Conservation (phyloP, 2,329 filamentous ascomycete genomes). For the Stemphylium lycopersici region DNA sequence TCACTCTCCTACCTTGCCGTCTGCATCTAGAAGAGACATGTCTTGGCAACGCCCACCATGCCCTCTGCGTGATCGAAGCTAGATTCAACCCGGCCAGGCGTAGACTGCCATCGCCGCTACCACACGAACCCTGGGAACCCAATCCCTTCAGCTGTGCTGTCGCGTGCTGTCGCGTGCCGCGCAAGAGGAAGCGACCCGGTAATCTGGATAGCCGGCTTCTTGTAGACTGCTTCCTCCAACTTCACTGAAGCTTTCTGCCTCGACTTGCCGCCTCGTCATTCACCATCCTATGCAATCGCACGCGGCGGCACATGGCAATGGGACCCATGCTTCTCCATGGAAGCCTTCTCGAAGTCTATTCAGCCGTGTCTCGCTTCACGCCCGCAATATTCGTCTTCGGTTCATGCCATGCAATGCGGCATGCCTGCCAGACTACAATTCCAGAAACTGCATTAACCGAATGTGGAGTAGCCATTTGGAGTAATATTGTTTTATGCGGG, state of each 20-base stretch:
- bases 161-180: constrained; percentile 28
- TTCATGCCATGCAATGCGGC: constrained; percentile 25
- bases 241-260: constrained; percentile 1
- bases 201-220: constrained; percentile 11
- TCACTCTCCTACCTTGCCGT: constrained; percentile 6
- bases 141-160: constrained; percentile 13
- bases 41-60: constrained; percentile 14
- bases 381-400: constrained; percentile 23
- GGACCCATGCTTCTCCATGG: not conserved
- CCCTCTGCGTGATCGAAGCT: not conserved
- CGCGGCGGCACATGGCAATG: constrained; percentile 1
- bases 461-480: constrained; percentile 24
- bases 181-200: constrained; percentile 20
- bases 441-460: constrained; percentile 10
- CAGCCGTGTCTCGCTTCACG: constrained; percentile 10
- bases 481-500: constrained; percentile 37
- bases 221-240: not conserved
- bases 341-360: constrained; percentile 11
- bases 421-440: constrained; percentile 16
- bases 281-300: constrained; percentile 1
- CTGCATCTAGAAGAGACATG: not conserved
- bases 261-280: not conserved
- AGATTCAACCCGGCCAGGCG: not conserved
- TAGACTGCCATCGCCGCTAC: not conserved
- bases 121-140: constrained; percentile 1